Evolutionary conservation across 495 filamentous ascomycete genomes (phyloP), one percentile per base, ranked within the genome.

Genomic region (Umbilicaria muhlenbergii): DNA sequence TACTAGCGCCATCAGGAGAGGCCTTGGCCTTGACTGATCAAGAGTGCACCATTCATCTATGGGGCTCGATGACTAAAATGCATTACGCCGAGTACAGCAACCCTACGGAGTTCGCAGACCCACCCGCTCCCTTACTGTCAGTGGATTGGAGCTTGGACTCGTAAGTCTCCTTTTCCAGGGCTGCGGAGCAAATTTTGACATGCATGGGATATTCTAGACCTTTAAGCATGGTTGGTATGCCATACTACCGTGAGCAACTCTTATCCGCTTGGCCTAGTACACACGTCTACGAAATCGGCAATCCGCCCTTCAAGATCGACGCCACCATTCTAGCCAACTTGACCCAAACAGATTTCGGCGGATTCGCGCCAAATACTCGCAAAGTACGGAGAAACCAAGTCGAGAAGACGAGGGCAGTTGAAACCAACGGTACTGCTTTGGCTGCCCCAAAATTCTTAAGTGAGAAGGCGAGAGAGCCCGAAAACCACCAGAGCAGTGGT

Each of bases 1-100:
- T 95, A 43, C 71, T 99, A 28, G 87, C 92, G 5, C 79, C 86
- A 0, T 93, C 89, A 3, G 92, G 88, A 4, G 86, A 94, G 54
- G 87, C 87, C 0, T 66, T 94, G 46, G 86, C 77, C 2, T 68
- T 96, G 44, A 80, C 78, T 37, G 87, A 95, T 57, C 69, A 73
- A 5, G 81, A 86, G 41, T 81, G 77, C 51, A 71, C 72, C 28
- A 73, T 94, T 34, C 84, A 91, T 46, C 69, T 96, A 8, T 98
- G 91, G 91, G 91, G 86, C 0, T 92, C 88, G 1, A 83, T 79
- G 0, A 69, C 74, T n/a, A 92, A 94, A 56, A 71, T 94, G 21
- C 84, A 83, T 38, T 95, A 94, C 58, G 82, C 83, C 39, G 87
- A 96, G 52, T 74, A 86, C 58, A 78, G 74, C 50, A 75, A 76